Conservation (phyloP, 2,329 filamentous ascomycete genomes). For the Rhynchosporium graminicola region DNA sequence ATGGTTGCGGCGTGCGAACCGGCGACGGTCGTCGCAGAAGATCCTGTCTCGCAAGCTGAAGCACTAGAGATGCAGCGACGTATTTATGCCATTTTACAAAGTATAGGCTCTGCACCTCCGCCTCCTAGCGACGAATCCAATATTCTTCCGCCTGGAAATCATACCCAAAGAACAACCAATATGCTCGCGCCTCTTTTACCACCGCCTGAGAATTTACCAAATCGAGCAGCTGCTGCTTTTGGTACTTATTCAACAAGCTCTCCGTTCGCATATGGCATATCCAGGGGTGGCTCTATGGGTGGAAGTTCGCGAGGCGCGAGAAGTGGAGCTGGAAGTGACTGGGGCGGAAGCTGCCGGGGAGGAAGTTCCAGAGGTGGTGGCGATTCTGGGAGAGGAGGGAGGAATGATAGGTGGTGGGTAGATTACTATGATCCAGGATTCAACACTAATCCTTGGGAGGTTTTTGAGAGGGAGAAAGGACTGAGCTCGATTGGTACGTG, state of each 20-base stretch:
- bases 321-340: constrained; percentile 11
- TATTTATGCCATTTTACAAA: constrained; percentile 35
- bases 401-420: constrained; percentile 58
- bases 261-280: constrained; percentile 27
- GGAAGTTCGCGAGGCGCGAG: constrained; percentile 16
- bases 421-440: constrained; percentile 70
- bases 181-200: constrained; percentile 11
- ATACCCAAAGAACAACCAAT: neutral
- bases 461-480: constrained; percentile 51
- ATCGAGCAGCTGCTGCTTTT: constrained; percentile 15
- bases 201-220: constrained; percentile 18
- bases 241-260: neutral
- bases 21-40: constrained; percentile 4
- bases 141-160: neutral
- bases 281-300: constrained; percentile 18
- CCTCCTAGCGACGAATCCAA: constrained; percentile 14
- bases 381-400: constrained; percentile 40
- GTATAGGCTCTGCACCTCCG: constrained; percentile 19
- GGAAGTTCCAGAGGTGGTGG: constrained; percentile 11
- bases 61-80: constrained; percentile 32
- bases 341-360: constrained; percentile 13
- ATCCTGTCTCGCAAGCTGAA: constrained; percentile 21
- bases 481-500: constrained; percentile 50
- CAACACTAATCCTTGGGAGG: constrained; percentile 72
- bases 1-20: constrained; percentile 15